Conservation (phyloP, 495 filamentous ascomycete genomes). For the Aspergillus egyptiacus region DNA sequence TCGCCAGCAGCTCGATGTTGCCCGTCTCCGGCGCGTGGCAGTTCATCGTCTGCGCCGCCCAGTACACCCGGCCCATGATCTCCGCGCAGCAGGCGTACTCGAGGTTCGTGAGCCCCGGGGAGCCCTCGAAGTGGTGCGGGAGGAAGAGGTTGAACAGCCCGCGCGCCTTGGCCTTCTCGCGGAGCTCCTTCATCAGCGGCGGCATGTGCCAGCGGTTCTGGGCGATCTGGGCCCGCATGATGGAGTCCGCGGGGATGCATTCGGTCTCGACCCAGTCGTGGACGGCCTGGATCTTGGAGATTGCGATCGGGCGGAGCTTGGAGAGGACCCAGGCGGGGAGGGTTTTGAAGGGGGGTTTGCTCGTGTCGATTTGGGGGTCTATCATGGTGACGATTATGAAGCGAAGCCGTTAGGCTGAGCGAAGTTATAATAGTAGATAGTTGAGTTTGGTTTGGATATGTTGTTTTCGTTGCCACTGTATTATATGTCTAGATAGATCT, state of each 20-base stretch:
- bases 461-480: too few relatives aligned
- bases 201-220: not conserved
- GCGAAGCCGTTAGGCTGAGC: too few relatives aligned
- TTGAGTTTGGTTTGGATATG: too few relatives aligned
- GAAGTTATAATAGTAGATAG: too few relatives aligned
- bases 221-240: conserved; percentile 2
- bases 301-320: not conserved
- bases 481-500: too few relatives aligned
- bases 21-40: conserved; percentile 11
- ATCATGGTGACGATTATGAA: too few relatives aligned
- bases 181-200: not conserved
- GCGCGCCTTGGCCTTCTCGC: not conserved
- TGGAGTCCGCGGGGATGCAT: conserved; percentile 8
- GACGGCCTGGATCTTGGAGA: not conserved
- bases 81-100: conserved; percentile 11
- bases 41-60: conserved; percentile 10
- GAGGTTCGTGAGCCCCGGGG: conserved; percentile 9
- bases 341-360: not conserved
- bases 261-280: conserved; percentile 6
- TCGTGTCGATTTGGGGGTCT: not conserved
- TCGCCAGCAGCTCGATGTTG: conserved; percentile 13
- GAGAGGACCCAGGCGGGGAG: not conserved
- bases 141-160: conserved; percentile 12
- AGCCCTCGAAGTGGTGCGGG: not conserved
- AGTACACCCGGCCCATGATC: conserved; percentile 5